Evolutionary conservation across 2,329 filamentous ascomycete genomes (phyloP), one percentile per base, ranked within the genome.

Genomic region (Fusarium transvaalense): DNA sequence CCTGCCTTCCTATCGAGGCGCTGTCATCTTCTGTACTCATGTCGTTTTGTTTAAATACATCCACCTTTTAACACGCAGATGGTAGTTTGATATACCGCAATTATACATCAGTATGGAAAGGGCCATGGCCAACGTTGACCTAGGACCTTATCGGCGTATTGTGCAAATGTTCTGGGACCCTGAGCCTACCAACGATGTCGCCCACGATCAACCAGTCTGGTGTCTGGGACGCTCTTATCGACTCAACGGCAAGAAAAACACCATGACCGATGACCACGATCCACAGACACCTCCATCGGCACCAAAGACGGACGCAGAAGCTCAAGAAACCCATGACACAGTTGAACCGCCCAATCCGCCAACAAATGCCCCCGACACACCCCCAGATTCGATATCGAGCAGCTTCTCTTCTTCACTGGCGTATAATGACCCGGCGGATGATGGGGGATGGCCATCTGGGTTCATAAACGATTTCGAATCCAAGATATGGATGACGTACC

Each of bases 401-500:
- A 87, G 85, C 68, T 81, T 86, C 65, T 83, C 84, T 51, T 85
- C 84, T 7, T 84, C 84, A 3, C 75, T 85, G 10, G 82, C 82
- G 35, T 85, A 84, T 56, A 83, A 83, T 14, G 77, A 86, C 23
- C 75, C 78, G 3, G 74, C 74, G 5, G 75, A 79, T 19, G 82
- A 83, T 62, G 82, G 82, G 15, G 90, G 91, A 61, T 99, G 96
- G 96, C 96, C 96, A 12, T 82, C 86, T 12, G 85, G 88, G 6
- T 99, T 99, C 75, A 82, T 98, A 34, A 91, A 94, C 63, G 96
- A 99, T 78, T 97, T 98, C 74, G 94, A 97, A 77, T 94, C 95
- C 7, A 89, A 89, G 64, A 88, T 97, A 78, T 98, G 96, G 95
- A 92, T 99, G 86, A 98, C 95, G 12, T 99, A 99, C 76, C 89